Evolutionary conservation across 257 asterid genomes (phyloP), one percentile per base, ranked within the genome.

Genomic region (Solanum virginianum): DNA sequence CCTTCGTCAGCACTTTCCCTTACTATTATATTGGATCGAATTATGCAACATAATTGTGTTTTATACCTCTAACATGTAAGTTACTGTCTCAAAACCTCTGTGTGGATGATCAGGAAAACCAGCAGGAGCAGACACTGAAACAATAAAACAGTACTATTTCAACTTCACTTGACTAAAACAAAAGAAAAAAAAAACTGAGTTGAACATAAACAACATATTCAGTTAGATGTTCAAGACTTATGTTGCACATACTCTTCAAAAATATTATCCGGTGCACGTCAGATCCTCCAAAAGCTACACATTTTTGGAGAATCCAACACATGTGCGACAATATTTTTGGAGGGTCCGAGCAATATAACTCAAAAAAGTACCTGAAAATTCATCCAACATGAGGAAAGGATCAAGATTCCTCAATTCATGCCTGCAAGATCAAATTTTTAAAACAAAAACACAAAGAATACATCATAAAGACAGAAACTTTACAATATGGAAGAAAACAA

Each of bases 41-140:
- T 69, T 14, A 20, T n/a, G 71, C 7, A 74, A 18, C n/a, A 1
- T 51, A 5, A 45, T 9, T 59, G 29, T 29, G 29, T 51, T 47
- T 51, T 69, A 70, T 82, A 93, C 98, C 95, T 94, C 91, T 80
- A 96, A 54, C 92, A 96, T 65, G 69, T 96, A 96, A 80, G 99
- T 93, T 54, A 96, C 99, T 56, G 98, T 96, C 94, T 96, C 99
- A 80, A 93, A 96, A n/a, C 99, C 99, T 90, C 98, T 90, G 91
- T 96, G 99, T 24, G 99, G 99, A 89, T 96, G 99, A 57, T 96
- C 98, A 17, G 99, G 98, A 84, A 96, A 96, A 88, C 98, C 99
- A 77, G 97, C 99, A 70, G 99, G 98, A 14, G 98, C 94, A 43
- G 97, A 72, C 87, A 96, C 99, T 96, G 95, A 20, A 84, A 81